Evolutionary conservation across 1,139 yeast genomes (phyloP).

Genomic region (Fermentozyma sake): DNA sequence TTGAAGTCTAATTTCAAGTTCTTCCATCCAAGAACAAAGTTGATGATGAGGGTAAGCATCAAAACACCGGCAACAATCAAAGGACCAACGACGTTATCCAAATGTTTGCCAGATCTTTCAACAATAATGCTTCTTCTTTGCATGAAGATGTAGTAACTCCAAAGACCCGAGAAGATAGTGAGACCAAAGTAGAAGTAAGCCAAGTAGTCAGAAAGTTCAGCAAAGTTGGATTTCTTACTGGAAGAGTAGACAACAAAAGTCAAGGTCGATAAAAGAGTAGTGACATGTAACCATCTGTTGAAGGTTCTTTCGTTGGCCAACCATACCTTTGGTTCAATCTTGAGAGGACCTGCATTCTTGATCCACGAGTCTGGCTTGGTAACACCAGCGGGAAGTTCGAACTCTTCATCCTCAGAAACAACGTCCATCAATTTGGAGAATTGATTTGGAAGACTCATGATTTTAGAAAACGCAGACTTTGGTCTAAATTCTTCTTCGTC

Average conservation of each 20-base stretch:
- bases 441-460: constrained; percentile 25
- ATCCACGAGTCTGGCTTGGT: constrained; percentile 71
- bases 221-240: constrained; percentile 60
- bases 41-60: constrained; percentile 59
- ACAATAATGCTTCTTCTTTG: constrained; percentile 68
- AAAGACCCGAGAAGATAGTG: constrained; percentile 75
- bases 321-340: constrained; percentile 97
- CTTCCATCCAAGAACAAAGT: constrained; percentile 66
- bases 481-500: constrained; percentile 35
- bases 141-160: constrained; percentile 84
- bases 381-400: constrained; percentile 85
- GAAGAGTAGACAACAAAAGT: constrained; percentile 79
- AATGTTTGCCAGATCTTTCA: constrained; percentile 79
- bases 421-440: constrained; percentile 48
- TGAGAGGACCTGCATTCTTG: constrained; percentile 86
- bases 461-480: constrained; percentile 15
- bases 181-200: constrained; percentile 79
- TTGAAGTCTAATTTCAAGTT: constrained; percentile 16
- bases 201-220: constrained; percentile 51
- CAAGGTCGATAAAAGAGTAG: constrained; percentile 80
- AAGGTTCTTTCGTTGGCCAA: constrained; percentile 96
- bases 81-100: constrained; percentile 90
- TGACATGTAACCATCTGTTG: constrained; percentile 90
- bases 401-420: constrained; percentile 84
- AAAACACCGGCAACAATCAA: constrained; percentile 70